Percentiles rank a stretch among this genome's conserved stretches.
These are phyloP conservation scores for Chaetothyriales sp. DNA, from an alignment of 2,329 filamentous ascomycete genomes.

Conservation along the genomic window DNA sequence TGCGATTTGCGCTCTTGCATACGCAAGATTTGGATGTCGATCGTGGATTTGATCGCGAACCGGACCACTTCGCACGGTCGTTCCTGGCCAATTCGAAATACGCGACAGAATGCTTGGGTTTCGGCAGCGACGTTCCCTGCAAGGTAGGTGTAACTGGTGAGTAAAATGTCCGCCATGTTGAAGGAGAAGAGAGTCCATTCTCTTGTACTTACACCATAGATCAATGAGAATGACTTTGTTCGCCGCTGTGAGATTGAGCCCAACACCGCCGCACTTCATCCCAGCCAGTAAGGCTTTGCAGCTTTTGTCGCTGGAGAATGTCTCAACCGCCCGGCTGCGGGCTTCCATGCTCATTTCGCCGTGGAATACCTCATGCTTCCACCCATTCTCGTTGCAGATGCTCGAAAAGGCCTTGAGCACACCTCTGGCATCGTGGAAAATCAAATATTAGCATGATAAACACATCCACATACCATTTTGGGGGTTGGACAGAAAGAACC, in stretches of 20 bases:
- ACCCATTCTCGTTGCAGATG: conserved; percentile 36
- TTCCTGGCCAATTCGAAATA: conserved; percentile 40
- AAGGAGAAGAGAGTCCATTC: no score
- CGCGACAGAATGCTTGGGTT: conserved; percentile 41
- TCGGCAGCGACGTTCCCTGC: conserved; percentile 30
- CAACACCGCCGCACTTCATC: conserved; percentile 41
- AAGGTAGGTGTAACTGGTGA: not conserved
- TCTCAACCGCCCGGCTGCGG: conserved; percentile 32
- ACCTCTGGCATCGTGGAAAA: conserved; percentile 30
- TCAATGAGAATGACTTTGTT: conserved; percentile 43
- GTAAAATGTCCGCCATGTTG: no score
- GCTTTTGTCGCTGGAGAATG: conserved; percentile 29
- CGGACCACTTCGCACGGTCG: conserved; percentile 45
- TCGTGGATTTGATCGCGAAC: conserved; percentile 39
- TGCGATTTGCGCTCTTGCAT: conserved; percentile 44
- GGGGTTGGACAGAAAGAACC: no score
- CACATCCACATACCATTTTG: not conserved
- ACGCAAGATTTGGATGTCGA: conserved; percentile 42
- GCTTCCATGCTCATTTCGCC: conserved; percentile 33
- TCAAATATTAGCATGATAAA: not conserved
- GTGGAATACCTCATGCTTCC: conserved; percentile 32
- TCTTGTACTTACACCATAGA: conserved; percentile 43
- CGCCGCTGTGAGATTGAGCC: conserved; percentile 46
- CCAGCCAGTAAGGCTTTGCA: conserved; percentile 39
- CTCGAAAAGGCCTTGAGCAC: conserved; percentile 37